A percentile compares a stretch with the other conserved stretches of the same genome.
Conservation (phyloP, 805 yeast genomes). For the Lachancea fermentati region DNA sequence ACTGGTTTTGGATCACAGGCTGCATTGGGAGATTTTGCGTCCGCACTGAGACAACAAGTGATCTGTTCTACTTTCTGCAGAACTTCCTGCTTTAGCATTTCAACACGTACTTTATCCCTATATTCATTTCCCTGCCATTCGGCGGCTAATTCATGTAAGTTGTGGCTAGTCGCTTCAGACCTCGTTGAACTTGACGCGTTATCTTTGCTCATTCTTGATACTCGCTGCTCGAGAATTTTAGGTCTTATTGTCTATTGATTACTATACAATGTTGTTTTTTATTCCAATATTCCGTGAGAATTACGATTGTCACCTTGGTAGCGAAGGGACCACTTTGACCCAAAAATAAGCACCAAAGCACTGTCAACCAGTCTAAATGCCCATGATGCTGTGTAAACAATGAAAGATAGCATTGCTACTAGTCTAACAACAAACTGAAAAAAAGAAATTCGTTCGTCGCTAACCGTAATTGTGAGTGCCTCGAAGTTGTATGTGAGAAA, state of each 20-base stretch:
- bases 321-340: conserved; percentile 46
- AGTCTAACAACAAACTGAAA: conserved; percentile 70
- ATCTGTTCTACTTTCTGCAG: conserved; percentile 15
- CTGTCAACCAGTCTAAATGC: conserved; percentile 52
- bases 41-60: conserved; percentile 13
- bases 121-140: conserved; percentile 22
- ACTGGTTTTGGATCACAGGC: conserved; percentile 7
- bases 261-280: neutral
- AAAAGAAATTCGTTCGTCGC: conserved; percentile 72
- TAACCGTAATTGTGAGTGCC: conserved; percentile 65
- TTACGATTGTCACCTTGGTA: conserved; percentile 24
- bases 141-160: conserved; percentile 19
- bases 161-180: neutral
- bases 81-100: conserved; percentile 16
- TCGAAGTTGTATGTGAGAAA: conserved; percentile 84
- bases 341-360: conserved; percentile 45
- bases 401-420: conserved; percentile 79
- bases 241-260: neutral
- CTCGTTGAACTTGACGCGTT: neutral
- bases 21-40: conserved; percentile 4
- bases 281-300: conserved; percentile 25
- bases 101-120: conserved; percentile 10
- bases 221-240: neutral
- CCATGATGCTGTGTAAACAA: conserved; percentile 67
- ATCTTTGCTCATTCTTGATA: neutral